A percentile compares a stretch with the other conserved stretches of the same genome.
Conservation (phyloP, 371 early-diverging fungal species). For the Gilbertella persicaria region DNA sequence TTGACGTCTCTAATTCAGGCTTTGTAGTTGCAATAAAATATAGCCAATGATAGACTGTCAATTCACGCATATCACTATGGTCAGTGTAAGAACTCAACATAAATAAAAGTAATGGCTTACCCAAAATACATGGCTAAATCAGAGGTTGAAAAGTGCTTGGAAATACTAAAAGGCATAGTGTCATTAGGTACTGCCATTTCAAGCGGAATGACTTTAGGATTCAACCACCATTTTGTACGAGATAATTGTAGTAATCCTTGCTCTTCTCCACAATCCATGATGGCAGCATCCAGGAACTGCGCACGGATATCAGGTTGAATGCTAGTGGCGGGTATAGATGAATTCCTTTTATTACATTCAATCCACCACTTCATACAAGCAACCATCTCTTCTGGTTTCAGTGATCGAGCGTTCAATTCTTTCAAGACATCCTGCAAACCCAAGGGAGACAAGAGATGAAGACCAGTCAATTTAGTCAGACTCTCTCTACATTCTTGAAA, state of each 20-base stretch:
- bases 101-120: slow-evolving; percentile 18
- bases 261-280: slow-evolving; percentile 47
- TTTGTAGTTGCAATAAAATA: slow-evolving; percentile 46
- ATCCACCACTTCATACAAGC: slow-evolving; percentile 84
- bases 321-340: slow-evolving; percentile 17
- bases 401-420: slow-evolving; percentile 62
- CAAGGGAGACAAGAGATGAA: slow-evolving; percentile 36
- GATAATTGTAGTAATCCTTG: slow-evolving; percentile 43
- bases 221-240: slow-evolving; percentile 53
- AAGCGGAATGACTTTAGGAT: slow-evolving; percentile 61
- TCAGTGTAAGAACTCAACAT: slow-evolving; percentile 1
- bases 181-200: slow-evolving; percentile 65
- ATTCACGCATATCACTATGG: slow-evolving; percentile 54
- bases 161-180: slow-evolving; percentile 66
- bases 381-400: slow-evolving; percentile 62
- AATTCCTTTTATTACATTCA: slow-evolving; percentile 29
- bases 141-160: slow-evolving; percentile 54
- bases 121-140: slow-evolving; percentile 63
- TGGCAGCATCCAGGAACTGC: slow-evolving; percentile 36
- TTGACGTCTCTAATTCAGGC: slow-evolving; percentile 52
- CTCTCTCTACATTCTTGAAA: slow-evolving; percentile 57
- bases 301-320: not conserved
- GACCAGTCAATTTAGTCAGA: slow-evolving; percentile 54
- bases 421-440: slow-evolving; percentile 65
- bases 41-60: slow-evolving; percentile 68